A percentile compares a stretch with the other conserved stretches of the same genome.
Conservation (phyloP, 306 rosid species). For the Rubus idaeus region DNA sequence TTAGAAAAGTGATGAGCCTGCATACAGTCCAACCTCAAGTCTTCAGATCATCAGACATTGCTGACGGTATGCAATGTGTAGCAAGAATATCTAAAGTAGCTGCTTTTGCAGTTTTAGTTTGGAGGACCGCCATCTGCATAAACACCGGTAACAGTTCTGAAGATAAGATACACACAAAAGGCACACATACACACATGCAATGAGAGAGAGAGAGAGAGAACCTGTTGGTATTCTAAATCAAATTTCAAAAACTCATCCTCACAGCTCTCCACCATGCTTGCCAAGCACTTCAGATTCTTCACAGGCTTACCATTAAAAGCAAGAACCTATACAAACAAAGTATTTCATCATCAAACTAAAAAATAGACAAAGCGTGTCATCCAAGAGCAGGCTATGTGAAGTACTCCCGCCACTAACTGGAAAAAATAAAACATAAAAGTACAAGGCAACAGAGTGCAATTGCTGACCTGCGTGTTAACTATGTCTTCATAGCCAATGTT, state of each 20-base stretch:
- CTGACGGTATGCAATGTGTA: conserved; percentile 87
- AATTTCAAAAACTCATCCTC: conserved; percentile 76
- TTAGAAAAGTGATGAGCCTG: conserved; percentile 20
- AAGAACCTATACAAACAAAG: conserved; percentile 49
- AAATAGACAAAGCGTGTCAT: neutral
- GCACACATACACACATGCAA: neutral
- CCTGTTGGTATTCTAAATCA: conserved; percentile 90
- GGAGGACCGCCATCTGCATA: conserved; percentile 81
- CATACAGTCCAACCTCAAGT: conserved; percentile 35
- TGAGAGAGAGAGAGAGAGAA: conserved; percentile 21
- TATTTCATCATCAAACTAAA: no score
- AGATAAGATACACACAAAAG: neutral
- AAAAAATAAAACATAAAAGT: neutral
- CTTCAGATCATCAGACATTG: conserved; percentile 90
- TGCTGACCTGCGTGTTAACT: conserved; percentile 80
- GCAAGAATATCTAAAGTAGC: conserved; percentile 82
- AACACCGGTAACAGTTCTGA: neutral
- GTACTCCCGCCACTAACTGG: neutral
- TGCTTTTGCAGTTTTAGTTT: conserved; percentile 64
- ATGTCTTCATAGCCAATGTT: conserved; percentile 95
- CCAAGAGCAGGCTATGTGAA: neutral
- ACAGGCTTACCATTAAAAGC: conserved; percentile 89
- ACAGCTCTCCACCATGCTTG: conserved; percentile 81
- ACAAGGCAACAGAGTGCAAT: neutral
- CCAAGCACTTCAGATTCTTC: conserved; percentile 83